Evolutionary conservation across 352 stramenopile species (phyloP).

Genomic region (Globisporangium spiculum): DNA sequence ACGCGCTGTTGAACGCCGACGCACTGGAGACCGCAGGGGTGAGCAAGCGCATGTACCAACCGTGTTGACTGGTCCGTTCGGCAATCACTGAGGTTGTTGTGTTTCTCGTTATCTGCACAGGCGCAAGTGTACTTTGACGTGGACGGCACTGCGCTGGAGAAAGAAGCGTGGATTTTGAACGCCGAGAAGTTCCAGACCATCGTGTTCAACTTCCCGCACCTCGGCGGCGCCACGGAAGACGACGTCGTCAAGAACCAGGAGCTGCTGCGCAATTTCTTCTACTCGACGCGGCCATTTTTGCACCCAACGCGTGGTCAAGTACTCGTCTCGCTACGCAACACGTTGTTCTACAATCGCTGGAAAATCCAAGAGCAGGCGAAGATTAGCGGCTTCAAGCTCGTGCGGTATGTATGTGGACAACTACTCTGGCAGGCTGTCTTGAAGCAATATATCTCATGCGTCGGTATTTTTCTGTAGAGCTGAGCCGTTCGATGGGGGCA

Average conservation of each 20-base stretch:
- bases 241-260: constrained; percentile 84
- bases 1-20: constrained; percentile 62
- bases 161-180: constrained; percentile 44
- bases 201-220: constrained; percentile 86
- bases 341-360: constrained; percentile 85
- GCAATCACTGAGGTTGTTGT: not conserved
- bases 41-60: constrained; percentile 6
- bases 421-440: not conserved
- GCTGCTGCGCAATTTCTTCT: constrained; percentile 76
- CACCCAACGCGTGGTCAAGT: constrained; percentile 61
- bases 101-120: constrained; percentile 19
- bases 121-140: constrained; percentile 63
- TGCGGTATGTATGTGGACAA: constrained; percentile 35
- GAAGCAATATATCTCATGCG: too few relatives aligned
- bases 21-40: constrained; percentile 70
- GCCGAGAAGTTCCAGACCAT: constrained; percentile 59
- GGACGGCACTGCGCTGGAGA: constrained; percentile 63
- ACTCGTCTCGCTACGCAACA: constrained; percentile 73
- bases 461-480: constrained; percentile 23
- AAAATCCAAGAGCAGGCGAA: constrained; percentile 66
- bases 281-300: constrained; percentile 54
- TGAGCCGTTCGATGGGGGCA: constrained; percentile 59
- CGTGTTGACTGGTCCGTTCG: not conserved
- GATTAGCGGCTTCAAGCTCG: constrained; percentile 60
- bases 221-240: constrained; percentile 77